Base-by-base conservation (phyloP, 225 moss, liverwort and hornwort species). In the Climacium dendroides region DNA sequence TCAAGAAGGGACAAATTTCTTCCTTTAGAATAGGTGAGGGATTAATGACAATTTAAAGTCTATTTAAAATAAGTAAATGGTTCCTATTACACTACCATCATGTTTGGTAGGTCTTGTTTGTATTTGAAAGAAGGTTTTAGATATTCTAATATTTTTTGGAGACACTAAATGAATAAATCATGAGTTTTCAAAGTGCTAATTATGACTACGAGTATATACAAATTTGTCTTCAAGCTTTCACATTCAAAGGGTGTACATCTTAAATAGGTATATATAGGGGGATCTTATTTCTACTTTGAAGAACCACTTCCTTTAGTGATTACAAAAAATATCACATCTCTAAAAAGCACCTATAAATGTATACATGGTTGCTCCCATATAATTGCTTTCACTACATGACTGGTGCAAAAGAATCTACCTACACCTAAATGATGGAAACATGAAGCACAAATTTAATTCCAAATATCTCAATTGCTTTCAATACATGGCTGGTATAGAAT, bases 401-500 rank as follows among this genome's bases (percentile, higher is more conserved):
- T 8, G 3, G 11, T 9, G 28, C 0, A 45, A 0, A 72, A 72
- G 28, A 72, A 9, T 72, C 16, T 16, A 37, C 24, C 1, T 13
- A 15, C 7, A 72, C 5, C 9, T 13, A 12, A 70, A 26, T 45
- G 9, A 72, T 22, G 22, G 22, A 22, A 23, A 23, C 0, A 67
- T 0, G 5, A 37, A 67, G 4, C 4, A 10, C 37, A 16, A n/a
- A n/a, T n/a, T n/a, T n/a, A n/a, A n/a, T n/a, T 5, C 7, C 24
- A 45, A 28, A 64, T 41, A 41, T 24, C 13, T 12, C 69, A 71
- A 71, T 25, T 28, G 26, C 7, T 71, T 71, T 69, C 8, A 69
- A 39, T 7, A 24, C 14, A 39, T 22, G 4, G 1, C 1, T 8
- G 3, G 11, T 9, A 45, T 0, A 45, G 0, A 72, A 72, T 45